Base-by-base conservation (phyloP, 1,284 basidiomycete species). In the Vanrija sp. region DNA sequence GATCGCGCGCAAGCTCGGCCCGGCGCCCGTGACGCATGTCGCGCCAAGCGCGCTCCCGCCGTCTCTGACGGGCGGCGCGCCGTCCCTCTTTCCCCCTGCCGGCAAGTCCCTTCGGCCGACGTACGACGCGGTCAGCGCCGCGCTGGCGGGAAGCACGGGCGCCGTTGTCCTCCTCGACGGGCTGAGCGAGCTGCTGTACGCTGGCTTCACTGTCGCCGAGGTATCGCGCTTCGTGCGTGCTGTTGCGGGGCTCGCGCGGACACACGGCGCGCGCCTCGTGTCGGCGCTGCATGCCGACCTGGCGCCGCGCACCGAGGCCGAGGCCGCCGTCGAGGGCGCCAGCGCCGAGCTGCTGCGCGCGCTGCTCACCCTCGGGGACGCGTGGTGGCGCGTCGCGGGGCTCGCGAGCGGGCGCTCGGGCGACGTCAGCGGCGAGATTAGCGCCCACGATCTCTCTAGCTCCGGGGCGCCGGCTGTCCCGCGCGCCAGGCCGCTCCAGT, bases 81-180 rank as follows among this genome's bases (percentile, higher is more conserved):
- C 38, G 12, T 34, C 55, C 5, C 52, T 73, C 46, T 72, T 66
- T 50, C 21, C 21, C 21, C 55, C 65, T n/a, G 47, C 50, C 6
- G 51, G 62, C 10, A 26, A 63, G 57, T n/a, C 54, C 6, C 61
- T 74, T 2, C 49, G 49, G 29, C 43, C 62, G 14, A 70, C 68
- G 12, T 69, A 63, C 48, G 63, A 65, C 43, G 58, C 54, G 8
- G 50, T 68, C 6, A 1, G 9, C 14, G 8, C 51, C 16, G 47
- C 43, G 16, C 28, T 39, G n/a, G n/a, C n/a, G n/a, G n/a, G n/a
- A n/a, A n/a, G n/a, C n/a, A n/a, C n/a, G n/a, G n/a, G n/a, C n/a
- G n/a, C n/a, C n/a, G n/a, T n/a, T n/a, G n/a, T 77, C 10, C 54
- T 77, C 15, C 62, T 77, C 6, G 74, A 76, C 53, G 74, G 73